These are phyloP conservation scores for Sesbania bispinosa DNA, from an alignment of 306 rosid genomes.

Conservation along the genomic window DNA sequence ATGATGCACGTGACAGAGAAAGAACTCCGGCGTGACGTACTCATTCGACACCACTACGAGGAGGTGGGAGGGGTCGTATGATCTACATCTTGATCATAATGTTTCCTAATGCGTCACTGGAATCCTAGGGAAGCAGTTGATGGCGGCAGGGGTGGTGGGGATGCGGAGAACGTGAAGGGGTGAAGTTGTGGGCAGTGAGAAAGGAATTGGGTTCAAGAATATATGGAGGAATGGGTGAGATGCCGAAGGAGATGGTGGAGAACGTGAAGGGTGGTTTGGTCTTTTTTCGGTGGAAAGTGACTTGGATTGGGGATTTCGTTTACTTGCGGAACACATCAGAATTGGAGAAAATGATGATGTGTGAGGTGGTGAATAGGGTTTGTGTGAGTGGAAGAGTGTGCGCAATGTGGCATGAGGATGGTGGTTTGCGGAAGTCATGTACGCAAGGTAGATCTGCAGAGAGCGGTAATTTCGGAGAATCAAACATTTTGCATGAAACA, in stretches of 20 bases:
- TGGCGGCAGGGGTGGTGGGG: constrained; percentile 49
- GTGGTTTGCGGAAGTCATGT: constrained; percentile 52
- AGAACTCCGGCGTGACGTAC: constrained; percentile 44
- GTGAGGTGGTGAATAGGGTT: constrained; percentile 33
- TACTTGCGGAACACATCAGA: constrained; percentile 40
- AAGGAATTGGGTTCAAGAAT: constrained; percentile 32
- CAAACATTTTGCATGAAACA: constrained; percentile 19
- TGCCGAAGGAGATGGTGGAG: constrained; percentile 57
- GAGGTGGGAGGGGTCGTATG: constrained; percentile 61
- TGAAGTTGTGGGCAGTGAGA: constrained; percentile 51
- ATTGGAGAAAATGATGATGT: constrained; percentile 39
- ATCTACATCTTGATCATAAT: constrained; percentile 31
- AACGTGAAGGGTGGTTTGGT: constrained; percentile 34
- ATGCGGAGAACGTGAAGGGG: constrained; percentile 24
- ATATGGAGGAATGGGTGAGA: constrained; percentile 51
- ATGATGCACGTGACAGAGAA: constrained; percentile 52
- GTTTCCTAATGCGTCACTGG: constrained; percentile 35
- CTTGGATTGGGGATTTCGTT: constrained; percentile 41
- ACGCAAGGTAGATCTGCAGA: constrained; percentile 40
- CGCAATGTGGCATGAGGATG: constrained; percentile 31
- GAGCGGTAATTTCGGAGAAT: constrained; percentile 3
- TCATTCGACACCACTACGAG: constrained; percentile 37
- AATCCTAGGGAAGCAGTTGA: constrained; percentile 18
- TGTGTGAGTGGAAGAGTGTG: constrained; percentile 51
- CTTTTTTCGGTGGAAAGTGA: constrained; percentile 42